phyloP scores from a whole-genome alignment of 1,139 yeast genomes.

The Kluyveromyces marxianus region DNA sequence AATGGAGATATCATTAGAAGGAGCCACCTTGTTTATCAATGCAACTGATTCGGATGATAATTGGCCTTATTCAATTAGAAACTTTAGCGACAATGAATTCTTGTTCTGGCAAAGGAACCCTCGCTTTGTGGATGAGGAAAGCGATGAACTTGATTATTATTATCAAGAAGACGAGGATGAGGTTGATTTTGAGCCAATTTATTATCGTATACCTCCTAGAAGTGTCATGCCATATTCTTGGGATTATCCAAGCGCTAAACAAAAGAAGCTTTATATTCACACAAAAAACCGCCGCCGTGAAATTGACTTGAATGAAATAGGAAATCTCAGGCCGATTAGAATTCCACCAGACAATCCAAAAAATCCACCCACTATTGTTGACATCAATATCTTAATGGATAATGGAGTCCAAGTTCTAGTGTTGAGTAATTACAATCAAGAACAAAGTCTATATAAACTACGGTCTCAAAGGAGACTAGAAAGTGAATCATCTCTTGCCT shows the following conservation, averaged over 20 bases:
- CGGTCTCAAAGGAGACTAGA: slow-evolving; percentile 11
- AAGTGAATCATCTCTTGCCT: slow-evolving; percentile 16
- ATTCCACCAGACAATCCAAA: slow-evolving; percentile 45
- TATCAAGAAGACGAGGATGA: slow-evolving; percentile 58
- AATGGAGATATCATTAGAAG: slow-evolving; percentile 67
- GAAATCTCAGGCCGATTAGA: slow-evolving; percentile 81
- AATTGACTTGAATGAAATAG: slow-evolving; percentile 86
- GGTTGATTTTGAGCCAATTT: slow-evolving; percentile 53
- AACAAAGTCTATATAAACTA: slow-evolving; percentile 61
- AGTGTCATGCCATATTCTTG: slow-evolving; percentile 98
- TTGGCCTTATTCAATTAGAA: slow-evolving; percentile 93
- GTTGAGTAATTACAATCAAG: slow-evolving; percentile 75
- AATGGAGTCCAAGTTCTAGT: slow-evolving; percentile 90
- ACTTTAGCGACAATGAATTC: slow-evolving; percentile 80
- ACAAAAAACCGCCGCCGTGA: slow-evolving; percentile 69
- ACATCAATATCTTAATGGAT: slow-evolving; percentile 89
- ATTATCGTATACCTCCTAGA: slow-evolving; percentile 73
- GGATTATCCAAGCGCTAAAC: slow-evolving; percentile 89
- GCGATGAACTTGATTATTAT: slow-evolving; percentile 10
- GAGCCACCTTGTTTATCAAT: slow-evolving; percentile 73
- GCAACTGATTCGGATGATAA: slow-evolving; percentile 62
- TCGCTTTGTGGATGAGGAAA: slow-evolving; percentile 36
- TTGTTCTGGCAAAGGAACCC: slow-evolving; percentile 84
- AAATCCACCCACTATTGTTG: slow-evolving; percentile 48
- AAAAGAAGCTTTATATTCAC: slow-evolving; percentile 71